Percentiles rank a stretch among this genome's conserved stretches.
These are phyloP conservation scores for Alliaria petiolata DNA, from an alignment of 345 rosid genomes.

Conservation along the genomic window DNA sequence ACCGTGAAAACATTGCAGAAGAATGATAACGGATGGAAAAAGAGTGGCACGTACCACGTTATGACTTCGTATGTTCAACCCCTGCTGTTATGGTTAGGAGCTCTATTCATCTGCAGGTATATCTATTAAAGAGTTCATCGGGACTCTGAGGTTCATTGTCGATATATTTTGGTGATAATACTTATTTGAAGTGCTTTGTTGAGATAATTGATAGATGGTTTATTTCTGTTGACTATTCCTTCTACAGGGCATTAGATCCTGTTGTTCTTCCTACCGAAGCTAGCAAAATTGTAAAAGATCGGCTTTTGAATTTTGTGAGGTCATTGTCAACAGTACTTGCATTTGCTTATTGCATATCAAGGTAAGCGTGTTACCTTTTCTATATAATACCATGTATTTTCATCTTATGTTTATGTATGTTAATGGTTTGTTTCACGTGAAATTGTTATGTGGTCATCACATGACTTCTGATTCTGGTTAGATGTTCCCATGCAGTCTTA, in stretches of 20 bases:
- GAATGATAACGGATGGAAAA: conserved; percentile 68
- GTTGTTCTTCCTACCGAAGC: conserved; percentile 62
- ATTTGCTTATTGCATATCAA: conserved; percentile 68
- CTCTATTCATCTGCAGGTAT: conserved; percentile 73
- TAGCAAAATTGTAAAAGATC: conserved; percentile 62
- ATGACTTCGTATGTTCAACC: conserved; percentile 73
- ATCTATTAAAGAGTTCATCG: neutral
- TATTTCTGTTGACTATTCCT: conserved; percentile 1
- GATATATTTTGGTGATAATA: conserved; percentile 3
- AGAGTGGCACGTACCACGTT: conserved; percentile 52
- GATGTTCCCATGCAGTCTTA: conserved; percentile 48
- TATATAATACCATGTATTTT: neutral
- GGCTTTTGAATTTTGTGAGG: conserved; percentile 64
- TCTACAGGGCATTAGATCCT: conserved; percentile 65
- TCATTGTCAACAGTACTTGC: conserved; percentile 73
- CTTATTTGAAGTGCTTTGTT: neutral
- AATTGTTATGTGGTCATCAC: conserved; percentile 10
- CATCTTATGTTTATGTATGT: neutral
- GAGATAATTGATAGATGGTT: conserved; percentile 17
- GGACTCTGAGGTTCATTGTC: neutral
- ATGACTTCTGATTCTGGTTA: conserved; percentile 31
- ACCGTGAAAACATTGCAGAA: conserved; percentile 42
- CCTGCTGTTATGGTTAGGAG: conserved; percentile 69
- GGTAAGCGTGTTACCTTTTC: conserved; percentile 36
- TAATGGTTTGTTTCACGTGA: conserved; percentile 4